phyloP scores from a whole-genome alignment of 78 protist genomes.

The Polysphondylium violaceum region DNA sequence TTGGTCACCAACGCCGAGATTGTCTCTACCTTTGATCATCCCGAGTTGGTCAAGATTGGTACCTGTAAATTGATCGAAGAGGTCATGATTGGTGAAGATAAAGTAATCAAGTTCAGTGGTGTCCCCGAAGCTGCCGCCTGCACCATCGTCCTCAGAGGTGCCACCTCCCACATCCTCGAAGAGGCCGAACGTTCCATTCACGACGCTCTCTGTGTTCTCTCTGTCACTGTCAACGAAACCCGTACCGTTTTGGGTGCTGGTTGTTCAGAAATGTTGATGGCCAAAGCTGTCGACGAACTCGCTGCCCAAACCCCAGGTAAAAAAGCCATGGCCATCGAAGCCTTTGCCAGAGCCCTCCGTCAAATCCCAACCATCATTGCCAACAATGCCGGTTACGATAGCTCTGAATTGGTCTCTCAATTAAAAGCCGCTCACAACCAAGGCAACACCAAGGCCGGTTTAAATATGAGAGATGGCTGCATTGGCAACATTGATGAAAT shows the following conservation, averaged over 20 bases:
- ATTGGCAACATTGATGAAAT: conserved; percentile 92
- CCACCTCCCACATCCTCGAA: conserved; percentile 96
- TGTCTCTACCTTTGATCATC: conserved; percentile 98
- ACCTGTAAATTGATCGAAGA: conserved; percentile 95
- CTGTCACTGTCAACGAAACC: conserved; percentile 92
- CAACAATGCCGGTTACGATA: conserved; percentile 98
- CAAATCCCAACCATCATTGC: conserved; percentile 96
- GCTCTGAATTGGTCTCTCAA: conserved; percentile 91
- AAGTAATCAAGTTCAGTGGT: conserved; percentile 94
- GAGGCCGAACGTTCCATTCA: conserved; percentile 99
- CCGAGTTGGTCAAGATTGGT: conserved; percentile 95
- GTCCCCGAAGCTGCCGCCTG: conserved; percentile 96
- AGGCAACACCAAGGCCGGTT: conserved; percentile 88
- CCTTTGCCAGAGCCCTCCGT: conserved; percentile 97
- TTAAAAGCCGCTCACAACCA: conserved; percentile 92
- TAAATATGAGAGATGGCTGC: conserved; percentile 94
- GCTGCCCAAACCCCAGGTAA: conserved; percentile 96
- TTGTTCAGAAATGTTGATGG: conserved; percentile 97
- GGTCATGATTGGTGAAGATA: conserved; percentile 99
- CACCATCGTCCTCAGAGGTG: conserved; percentile 99
- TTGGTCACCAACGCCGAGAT: conserved; percentile 95
- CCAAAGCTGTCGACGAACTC: conserved; percentile 94
- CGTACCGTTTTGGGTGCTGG: conserved; percentile 98
- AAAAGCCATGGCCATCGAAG: conserved; percentile 98
- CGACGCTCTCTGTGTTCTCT: conserved; percentile 99